Base-by-base conservation (phyloP, 306 rosid species). In the Luffa aegyptiaca region DNA sequence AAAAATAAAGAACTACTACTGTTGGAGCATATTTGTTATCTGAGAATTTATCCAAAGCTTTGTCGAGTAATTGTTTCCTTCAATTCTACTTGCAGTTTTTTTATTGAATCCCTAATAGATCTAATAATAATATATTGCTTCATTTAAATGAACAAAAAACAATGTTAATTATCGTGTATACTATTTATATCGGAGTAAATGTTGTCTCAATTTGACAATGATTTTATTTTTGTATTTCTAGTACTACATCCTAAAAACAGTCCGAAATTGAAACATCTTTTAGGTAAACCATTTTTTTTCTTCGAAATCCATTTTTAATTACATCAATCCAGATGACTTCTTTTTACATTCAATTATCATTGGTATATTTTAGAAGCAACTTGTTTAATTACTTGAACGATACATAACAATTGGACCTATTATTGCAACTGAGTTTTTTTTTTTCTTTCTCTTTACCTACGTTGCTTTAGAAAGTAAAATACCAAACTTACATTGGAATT, bases 11-110 rank as follows among this genome's bases (percentile, higher is more conserved):
- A 73, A 31, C 42, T 57, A 13, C 59, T 48, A 57, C 80, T 57
- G 53, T 39, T 76, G 3, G 16, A 56, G 80, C 69, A 76, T 76
- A 55, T 76, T 58, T 76, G 48, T 45, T 21, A 41, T 57, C 69
- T 39, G 36, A 41, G 53, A 56, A 76, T 75, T 52, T 75, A 33
- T 75, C 64, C 69, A 11, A 56, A 76, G 80, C 41, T 57, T 76
- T 58, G 53, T 76, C 69, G 49, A 63, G 33, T 56, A 6, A 76
- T 35, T 11, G 52, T 76, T 76, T 76, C 53, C 18, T 58, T 58
- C 31, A 48, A 73, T 49, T 16, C 13, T 33, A 73, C 56, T 46
- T 6, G 20, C 18, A 21, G 56, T 5, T 21, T 45, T 44, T 12
- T 71, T 71, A 44, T 11, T 71, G 55, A 13, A 45, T 71, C n/a